phyloP scores from a whole-genome alignment of 495 filamentous ascomycete species.

The Annulohypoxylon bovei region DNA sequence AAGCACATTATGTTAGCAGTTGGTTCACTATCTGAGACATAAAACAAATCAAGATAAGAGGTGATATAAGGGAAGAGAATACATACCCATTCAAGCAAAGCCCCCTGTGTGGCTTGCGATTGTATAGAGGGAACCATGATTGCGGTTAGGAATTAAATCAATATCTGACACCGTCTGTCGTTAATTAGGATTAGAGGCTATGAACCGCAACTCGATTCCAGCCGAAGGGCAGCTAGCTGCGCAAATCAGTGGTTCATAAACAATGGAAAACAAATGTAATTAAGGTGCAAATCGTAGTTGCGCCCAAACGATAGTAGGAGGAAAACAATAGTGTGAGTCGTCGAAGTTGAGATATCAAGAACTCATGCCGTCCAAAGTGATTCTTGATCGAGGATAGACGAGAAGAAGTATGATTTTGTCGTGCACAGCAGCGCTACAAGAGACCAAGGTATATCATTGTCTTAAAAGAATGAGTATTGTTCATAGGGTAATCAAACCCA shows the following conservation, averaged over 20 bases:
- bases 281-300: background rate
- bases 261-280: background rate
- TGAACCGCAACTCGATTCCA: slow-evolving; percentile 8
- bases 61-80: background rate
- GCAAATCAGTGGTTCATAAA: background rate
- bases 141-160: slow-evolving; percentile 17
- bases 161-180: slow-evolving; percentile 8
- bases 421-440: slow-evolving; percentile 20
- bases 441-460: slow-evolving; percentile 17
- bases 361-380: slow-evolving; percentile 6
- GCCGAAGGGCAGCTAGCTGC: slow-evolving; percentile 30
- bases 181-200: slow-evolving; percentile 33
- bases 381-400: background rate
- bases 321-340: slow-evolving; percentile 1
- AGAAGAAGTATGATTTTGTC: slow-evolving; percentile 19
- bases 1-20: slow-evolving; percentile 28
- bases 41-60: background rate
- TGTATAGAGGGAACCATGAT: slow-evolving; percentile 43
- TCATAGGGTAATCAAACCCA: slow-evolving; percentile 20
- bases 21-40: slow-evolving; percentile 8
- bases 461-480: slow-evolving; percentile 27
- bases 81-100: slow-evolving; percentile 59
- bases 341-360: slow-evolving; percentile 10
- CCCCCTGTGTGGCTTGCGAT: slow-evolving; percentile 46
- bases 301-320: background rate